These are phyloP conservation scores for Termitomyces eurrhizus DNA, from an alignment of 768 basidiomycete species.

Conservation along the genomic window DNA sequence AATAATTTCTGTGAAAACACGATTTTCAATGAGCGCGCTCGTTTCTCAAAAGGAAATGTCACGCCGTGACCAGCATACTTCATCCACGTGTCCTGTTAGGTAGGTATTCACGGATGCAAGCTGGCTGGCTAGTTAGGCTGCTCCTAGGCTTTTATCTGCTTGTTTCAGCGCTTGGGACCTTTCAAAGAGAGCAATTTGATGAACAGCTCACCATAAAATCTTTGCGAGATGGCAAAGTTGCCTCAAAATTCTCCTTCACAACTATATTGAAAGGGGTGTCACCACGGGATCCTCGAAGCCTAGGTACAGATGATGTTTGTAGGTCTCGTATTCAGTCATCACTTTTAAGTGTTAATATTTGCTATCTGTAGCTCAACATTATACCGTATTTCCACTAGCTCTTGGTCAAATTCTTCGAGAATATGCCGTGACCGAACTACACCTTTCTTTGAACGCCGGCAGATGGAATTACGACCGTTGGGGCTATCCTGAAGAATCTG, in stretches of 20 bases:
- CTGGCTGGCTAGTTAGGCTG: conserved; percentile 15
- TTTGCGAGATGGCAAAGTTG: conserved; percentile 79
- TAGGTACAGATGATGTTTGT: conserved; percentile 49
- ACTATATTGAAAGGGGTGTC: conserved; percentile 51
- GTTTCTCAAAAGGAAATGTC: not conserved
- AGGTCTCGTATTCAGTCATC: conserved; percentile 5
- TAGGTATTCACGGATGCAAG: conserved; percentile 10
- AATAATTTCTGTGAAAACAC: not conserved
- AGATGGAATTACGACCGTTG: conserved; percentile 86
- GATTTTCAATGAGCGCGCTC: not conserved
- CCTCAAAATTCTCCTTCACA: conserved; percentile 76
- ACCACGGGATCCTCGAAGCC: conserved; percentile 52
- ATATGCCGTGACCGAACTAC: conserved; percentile 84
- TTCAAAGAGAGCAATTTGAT: conserved; percentile 40
- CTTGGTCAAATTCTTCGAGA: conserved; percentile 84
- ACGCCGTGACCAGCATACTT: conserved; percentile 4
- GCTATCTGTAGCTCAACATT: conserved; percentile 65
- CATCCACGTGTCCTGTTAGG: not conserved
- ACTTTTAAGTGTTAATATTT: not conserved
- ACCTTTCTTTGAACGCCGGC: conserved; percentile 87
- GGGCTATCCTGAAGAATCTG: conserved; percentile 74
- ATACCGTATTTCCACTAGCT: conserved; percentile 80
- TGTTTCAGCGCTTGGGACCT: not conserved
- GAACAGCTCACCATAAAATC: conserved; percentile 44
- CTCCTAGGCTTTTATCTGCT: conserved; percentile 13